These are phyloP conservation scores for Artemisia annua DNA, from an alignment of 129 eudicot genomes.

Conservation along the genomic window DNA sequence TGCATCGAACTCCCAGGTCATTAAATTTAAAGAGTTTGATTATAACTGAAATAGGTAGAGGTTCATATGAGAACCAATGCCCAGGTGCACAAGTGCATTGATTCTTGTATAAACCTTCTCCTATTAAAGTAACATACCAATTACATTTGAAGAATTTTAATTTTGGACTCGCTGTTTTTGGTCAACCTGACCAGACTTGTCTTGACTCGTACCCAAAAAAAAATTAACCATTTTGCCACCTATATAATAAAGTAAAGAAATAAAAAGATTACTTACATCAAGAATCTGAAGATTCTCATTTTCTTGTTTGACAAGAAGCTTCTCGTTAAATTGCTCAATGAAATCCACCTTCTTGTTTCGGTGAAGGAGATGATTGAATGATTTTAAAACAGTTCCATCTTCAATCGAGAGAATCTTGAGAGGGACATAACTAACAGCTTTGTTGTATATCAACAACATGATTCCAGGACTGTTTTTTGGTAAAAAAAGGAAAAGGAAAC, in stretches of 20 bases:
- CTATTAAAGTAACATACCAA: no score
- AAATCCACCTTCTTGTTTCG: conserved; percentile 79
- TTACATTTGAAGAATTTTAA: no score
- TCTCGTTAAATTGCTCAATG: conserved; percentile 75
- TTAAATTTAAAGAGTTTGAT: neutral
- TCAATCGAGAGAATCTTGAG: conserved; percentile 76
- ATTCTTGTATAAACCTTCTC: no score
- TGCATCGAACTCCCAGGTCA: no score
- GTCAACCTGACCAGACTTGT: no score
- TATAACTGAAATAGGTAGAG: neutral
- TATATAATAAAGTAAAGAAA: no score
- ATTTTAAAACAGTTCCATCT: conserved; percentile 75
- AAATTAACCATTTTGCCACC: no score
- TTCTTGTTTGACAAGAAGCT: conserved; percentile 29
- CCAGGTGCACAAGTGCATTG: no score
- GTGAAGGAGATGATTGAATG: conserved; percentile 74
- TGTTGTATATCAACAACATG: conserved; percentile 64
- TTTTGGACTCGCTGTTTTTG: no score
- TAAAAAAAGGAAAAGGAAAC: conserved; percentile 3
- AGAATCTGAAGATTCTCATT: conserved; percentile 77
- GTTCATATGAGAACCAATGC: no score
- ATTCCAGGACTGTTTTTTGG: conserved; percentile 63
- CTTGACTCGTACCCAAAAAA: no score
- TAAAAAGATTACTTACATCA: conserved; percentile 44
- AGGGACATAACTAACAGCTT: conserved; percentile 59